Conservation (phyloP, 768 basidiomycete species). For the Melanogaster broomeanus region DNA sequence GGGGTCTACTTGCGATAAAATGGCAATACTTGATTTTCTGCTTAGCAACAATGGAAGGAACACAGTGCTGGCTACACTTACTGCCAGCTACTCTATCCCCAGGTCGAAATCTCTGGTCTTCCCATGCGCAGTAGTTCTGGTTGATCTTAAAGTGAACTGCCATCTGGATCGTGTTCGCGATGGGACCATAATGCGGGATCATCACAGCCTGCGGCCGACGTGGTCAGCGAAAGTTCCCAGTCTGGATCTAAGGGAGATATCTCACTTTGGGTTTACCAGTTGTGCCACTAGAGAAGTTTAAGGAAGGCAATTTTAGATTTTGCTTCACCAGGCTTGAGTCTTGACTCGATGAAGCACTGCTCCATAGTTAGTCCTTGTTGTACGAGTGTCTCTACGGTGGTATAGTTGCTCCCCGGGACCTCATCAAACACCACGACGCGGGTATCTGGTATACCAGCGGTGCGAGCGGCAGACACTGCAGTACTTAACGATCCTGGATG, state of each 20-base stretch:
- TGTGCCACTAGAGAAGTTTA: slow-evolving; percentile 76
- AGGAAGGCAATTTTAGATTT: slow-evolving; percentile 63
- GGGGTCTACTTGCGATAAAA: slow-evolving; percentile 52
- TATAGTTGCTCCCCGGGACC: slow-evolving; percentile 8
- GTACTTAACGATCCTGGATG: slow-evolving; percentile 28
- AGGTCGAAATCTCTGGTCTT: slow-evolving; percentile 44
- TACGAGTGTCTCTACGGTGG: slow-evolving; percentile 51
- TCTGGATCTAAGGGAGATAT: not conserved
- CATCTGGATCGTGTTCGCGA: slow-evolving; percentile 65
- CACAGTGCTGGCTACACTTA: slow-evolving; percentile 29
- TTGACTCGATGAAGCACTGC: slow-evolving; percentile 45
- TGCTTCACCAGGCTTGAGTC: slow-evolving; percentile 56
- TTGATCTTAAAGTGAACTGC: slow-evolving; percentile 48
- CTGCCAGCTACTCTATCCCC: slow-evolving; percentile 62
- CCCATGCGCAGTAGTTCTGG: slow-evolving; percentile 38
- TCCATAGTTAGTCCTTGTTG: slow-evolving; percentile 38
- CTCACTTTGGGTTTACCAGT: slow-evolving; percentile 51
- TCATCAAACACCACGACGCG: slow-evolving; percentile 31
- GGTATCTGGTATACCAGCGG: slow-evolving; percentile 29
- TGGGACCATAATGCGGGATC: slow-evolving; percentile 65
- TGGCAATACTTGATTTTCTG: slow-evolving; percentile 46
- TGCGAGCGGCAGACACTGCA: slow-evolving; percentile 32
- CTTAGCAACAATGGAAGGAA: slow-evolving; percentile 9
- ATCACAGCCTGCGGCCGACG: slow-evolving; percentile 52
- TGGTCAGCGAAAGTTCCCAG: not conserved